Evolutionary conservation across 108 stramenopile genomes (phyloP), one percentile per base, ranked within the genome.

Genomic region (Discostella pseudostelligera): DNA sequence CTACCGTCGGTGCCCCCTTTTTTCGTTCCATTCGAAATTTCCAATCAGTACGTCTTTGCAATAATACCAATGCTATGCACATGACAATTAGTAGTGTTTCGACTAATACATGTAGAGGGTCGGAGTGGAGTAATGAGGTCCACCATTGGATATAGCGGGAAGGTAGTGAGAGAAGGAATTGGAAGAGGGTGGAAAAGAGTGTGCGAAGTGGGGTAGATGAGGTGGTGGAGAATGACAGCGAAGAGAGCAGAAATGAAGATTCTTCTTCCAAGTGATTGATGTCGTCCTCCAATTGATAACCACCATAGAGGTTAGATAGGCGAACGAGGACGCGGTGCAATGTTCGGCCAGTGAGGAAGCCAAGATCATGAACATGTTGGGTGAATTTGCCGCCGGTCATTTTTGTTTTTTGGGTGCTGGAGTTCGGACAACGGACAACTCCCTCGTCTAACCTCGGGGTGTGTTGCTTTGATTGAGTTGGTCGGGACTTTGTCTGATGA

Each of bases 31-130:
- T 28, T 46, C 76, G 21, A 14, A 63, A 46, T 43, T 59, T 73
- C 68, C 77, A 77, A 47, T 89, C 86, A 17, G 73, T 80, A 14
- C 77, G 64, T 62, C 85, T 58, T 48, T 75, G 71, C 45, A 82
- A 42, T 13, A 97, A 56, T 11, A 97, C 45, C 54, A 98, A 69
- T 68, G 83, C 89, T 1, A 97, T 50, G 32, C 98, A 86, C 55
- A 95, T 83, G 17, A 81, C 66, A 14, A 98, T 76, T 59, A 99
- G 76, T 0, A 87, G 73, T 0, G 97, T 98, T 83, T 99, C 99
- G 25, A 98, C 87, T 4, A 96, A 64, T 6, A 99, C 92, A 68
- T 98, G 99, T 26, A 94, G 55, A 2, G 97, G 97, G 62, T 93
- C 87, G 26, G 88, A 88, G 1, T 63, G 59, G 11, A 93, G 78